Evolutionary conservation across 306 rosid genomes (phyloP).

Genomic region (Phaseolus lunatus): DNA sequence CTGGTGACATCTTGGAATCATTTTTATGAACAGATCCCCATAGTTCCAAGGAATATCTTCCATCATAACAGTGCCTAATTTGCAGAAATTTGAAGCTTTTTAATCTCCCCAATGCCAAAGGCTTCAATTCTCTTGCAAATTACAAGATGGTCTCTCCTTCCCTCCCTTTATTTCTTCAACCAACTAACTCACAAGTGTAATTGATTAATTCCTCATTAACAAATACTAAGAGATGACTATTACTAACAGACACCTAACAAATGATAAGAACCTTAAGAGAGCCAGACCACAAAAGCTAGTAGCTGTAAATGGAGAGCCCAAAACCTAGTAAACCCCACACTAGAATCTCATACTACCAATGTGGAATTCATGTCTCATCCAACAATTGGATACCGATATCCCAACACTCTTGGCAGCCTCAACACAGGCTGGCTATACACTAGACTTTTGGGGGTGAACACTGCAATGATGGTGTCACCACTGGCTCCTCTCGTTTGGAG

Average conservation of each 20-base stretch:
- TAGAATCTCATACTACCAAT: neutral
- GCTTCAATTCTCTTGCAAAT: neutral
- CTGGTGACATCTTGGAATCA: neutral
- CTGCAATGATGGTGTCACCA: neutral
- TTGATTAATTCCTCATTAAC: neutral
- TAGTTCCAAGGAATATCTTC: neutral
- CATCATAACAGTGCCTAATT: neutral
- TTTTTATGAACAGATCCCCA: neutral
- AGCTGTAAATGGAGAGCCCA: neutral
- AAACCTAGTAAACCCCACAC: neutral
- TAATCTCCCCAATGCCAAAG: neutral
- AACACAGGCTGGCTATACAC: neutral
- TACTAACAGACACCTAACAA: neutral
- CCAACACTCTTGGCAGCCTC: neutral
- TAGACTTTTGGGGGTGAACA: neutral
- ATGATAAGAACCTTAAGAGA: neutral
- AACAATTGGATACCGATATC: neutral
- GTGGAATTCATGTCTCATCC: neutral
- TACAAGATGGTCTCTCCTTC: neutral
- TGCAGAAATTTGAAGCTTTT: neutral
- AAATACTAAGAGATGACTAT: neutral
- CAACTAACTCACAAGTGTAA: neutral
- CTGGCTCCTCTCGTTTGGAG: neutral
- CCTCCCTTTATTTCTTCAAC: neutral
- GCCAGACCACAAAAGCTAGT: neutral